These are phyloP conservation scores for Pestalotiopsis sp. DNA, from an alignment of 2,329 filamentous ascomycete genomes.

Conservation along the genomic window DNA sequence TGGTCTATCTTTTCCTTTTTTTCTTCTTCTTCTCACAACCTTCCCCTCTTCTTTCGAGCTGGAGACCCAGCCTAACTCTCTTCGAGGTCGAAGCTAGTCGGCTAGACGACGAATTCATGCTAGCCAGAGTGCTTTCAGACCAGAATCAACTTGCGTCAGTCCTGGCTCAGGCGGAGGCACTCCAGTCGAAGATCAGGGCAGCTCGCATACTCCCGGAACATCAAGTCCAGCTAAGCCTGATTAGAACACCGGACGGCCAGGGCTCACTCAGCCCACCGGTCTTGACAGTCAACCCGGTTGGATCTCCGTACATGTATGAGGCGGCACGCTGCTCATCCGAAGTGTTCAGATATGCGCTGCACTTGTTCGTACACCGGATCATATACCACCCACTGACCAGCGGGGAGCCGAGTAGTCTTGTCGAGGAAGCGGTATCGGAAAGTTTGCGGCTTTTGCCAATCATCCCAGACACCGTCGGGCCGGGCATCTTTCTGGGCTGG, in stretches of 20 bases:
- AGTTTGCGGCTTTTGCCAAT: not conserved
- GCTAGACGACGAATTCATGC: not conserved
- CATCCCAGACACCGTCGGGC: constrained; percentile 9
- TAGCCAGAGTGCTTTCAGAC: not conserved
- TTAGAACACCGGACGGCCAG: not conserved
- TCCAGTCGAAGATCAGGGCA: not conserved
- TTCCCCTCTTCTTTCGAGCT: too few species aligned
- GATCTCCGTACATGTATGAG: not conserved
- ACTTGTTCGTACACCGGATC: constrained; percentile 9
- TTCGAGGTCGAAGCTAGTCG: not conserved
- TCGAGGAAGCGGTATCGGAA: not conserved
- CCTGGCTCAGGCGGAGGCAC: not conserved
- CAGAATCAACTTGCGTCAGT: not conserved
- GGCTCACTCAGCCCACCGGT: not conserved
- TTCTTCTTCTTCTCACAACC: not conserved
- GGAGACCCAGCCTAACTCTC: not conserved
- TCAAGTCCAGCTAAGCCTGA: not conserved
- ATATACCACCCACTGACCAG: constrained; percentile 4
- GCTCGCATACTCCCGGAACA: not conserved
- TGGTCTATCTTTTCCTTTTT: not conserved
- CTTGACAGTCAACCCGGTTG: not conserved
- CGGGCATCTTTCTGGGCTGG: constrained; percentile 7
- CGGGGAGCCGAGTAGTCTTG: not conserved
- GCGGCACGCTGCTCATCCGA: constrained; percentile 5
- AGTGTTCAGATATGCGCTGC: constrained; percentile 5